phyloP scores from a whole-genome alignment of 2,329 filamentous ascomycete species.

The Alternaria alternata region DNA sequence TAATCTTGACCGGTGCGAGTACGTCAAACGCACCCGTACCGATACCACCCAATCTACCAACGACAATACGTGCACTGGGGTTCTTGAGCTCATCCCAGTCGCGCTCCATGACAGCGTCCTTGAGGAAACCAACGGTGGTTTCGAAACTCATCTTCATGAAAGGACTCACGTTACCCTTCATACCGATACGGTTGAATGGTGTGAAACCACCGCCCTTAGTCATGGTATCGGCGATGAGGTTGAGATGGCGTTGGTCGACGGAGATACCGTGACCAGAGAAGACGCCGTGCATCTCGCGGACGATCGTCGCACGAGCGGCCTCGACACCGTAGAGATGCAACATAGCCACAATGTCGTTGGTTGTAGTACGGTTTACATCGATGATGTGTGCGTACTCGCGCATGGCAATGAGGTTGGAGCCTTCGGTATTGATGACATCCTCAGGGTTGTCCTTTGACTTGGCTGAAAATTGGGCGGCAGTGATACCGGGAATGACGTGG shows the following conservation, averaged over 20 bases:
- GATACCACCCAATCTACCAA: constrained; percentile 80
- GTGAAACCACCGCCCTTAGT: constrained; percentile 90
- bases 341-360: constrained; percentile 91
- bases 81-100: constrained; percentile 89
- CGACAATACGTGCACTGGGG: constrained; percentile 87
- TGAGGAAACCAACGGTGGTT: constrained; percentile 92
- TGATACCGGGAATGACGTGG: constrained; percentile 83
- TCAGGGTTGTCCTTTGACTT: constrained; percentile 55
- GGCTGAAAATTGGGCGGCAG: constrained; percentile 70
- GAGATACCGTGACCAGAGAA: constrained; percentile 91
- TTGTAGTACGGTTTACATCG: constrained; percentile 84
- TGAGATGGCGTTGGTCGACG: constrained; percentile 91
- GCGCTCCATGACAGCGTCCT: constrained; percentile 87
- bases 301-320: constrained; percentile 85
- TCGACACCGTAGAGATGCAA: constrained; percentile 90
- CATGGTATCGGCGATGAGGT: constrained; percentile 97
- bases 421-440: constrained; percentile 73
- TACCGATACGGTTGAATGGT: constrained; percentile 89
- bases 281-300: constrained; percentile 83
- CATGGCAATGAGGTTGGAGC: constrained; percentile 90
- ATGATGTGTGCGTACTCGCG: constrained; percentile 86
- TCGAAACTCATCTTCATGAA: constrained; percentile 99
- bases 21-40: constrained; percentile 95
- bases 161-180: constrained; percentile 84
- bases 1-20: constrained; percentile 55